These are phyloP conservation scores for Taphrina flavorubra DNA, from an alignment of 1,139 yeast species.

Conservation along the genomic window DNA sequence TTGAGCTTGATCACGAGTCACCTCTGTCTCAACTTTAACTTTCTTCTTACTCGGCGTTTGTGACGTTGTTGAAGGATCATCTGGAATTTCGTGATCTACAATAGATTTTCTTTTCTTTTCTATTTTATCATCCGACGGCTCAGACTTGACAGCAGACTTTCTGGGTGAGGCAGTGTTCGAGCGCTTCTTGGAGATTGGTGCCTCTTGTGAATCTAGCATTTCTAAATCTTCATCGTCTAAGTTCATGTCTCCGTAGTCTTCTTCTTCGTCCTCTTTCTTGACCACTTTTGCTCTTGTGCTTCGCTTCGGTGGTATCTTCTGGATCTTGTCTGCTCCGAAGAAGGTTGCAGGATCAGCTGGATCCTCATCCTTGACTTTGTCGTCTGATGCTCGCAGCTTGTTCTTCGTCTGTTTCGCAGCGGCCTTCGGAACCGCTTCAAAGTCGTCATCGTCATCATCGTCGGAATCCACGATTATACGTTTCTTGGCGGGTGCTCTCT, in stretches of 20 bases:
- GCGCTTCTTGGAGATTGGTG: conserved; percentile 42
- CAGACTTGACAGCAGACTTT: conserved; percentile 3
- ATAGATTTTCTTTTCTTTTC: conserved; percentile 1
- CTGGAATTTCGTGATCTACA: not conserved
- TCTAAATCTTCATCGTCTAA: conserved; percentile 34
- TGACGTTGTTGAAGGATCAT: not conserved
- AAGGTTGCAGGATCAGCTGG: conserved; percentile 12
- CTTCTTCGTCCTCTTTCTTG: conserved; percentile 38
- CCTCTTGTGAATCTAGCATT: conserved; percentile 14
- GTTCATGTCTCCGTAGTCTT: conserved; percentile 40
- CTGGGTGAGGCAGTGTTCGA: not conserved
- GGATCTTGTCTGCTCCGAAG: conserved; percentile 22
- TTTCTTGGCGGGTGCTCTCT: conserved; percentile 10
- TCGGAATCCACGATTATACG: conserved; percentile 26
- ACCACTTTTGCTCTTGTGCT: conserved; percentile 9
- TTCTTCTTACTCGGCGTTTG: conserved; percentile 41
- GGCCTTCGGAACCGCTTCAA: not conserved
- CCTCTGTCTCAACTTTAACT: conserved; percentile 13
- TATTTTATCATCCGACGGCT: conserved; percentile 22
- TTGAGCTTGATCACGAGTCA: not conserved
- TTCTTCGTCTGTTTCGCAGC: conserved; percentile 6
- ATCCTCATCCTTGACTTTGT: conserved; percentile 3
- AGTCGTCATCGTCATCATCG: conserved; percentile 15
- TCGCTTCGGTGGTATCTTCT: conserved; percentile 22
- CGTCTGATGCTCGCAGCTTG: not conserved